Conservation (phyloP, 1,139 yeast genomes). For the Petasospora rhodanensis region DNA sequence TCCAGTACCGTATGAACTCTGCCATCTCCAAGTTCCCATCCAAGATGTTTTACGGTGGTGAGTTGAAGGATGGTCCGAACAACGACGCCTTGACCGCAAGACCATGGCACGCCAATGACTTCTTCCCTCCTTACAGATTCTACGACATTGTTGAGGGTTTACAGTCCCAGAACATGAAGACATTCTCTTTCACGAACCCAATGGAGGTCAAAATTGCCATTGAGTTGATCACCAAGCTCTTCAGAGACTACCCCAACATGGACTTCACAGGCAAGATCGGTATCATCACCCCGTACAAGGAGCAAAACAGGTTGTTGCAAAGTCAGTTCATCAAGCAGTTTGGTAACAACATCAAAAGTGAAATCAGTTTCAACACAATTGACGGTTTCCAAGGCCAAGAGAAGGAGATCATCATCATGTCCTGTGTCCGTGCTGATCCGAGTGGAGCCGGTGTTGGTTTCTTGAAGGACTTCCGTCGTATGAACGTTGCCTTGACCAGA, state of each 20-base stretch:
- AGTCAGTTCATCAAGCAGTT: constrained; percentile 51
- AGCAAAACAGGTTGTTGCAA: constrained; percentile 64
- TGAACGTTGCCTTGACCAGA: constrained; percentile 95
- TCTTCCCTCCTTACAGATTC: constrained; percentile 71
- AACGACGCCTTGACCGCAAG: constrained; percentile 57
- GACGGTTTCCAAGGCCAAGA: constrained; percentile 99
- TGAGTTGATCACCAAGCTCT: constrained; percentile 58
- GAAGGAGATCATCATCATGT: constrained; percentile 86
- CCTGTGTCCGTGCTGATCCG: constrained; percentile 87
- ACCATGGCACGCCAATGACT: constrained; percentile 65
- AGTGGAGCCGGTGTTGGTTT: constrained; percentile 65
- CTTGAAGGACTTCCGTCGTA: constrained; percentile 82
- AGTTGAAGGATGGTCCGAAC: constrained; percentile 68
- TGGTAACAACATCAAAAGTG: constrained; percentile 59
- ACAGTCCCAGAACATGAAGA: constrained; percentile 58
- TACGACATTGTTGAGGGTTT: constrained; percentile 64
- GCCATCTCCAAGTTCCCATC: constrained; percentile 86
- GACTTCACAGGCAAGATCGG: constrained; percentile 76
- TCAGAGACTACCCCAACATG: constrained; percentile 43
- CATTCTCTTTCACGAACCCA: constrained; percentile 66
- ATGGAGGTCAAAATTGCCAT: constrained; percentile 72
- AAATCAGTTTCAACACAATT: constrained; percentile 87
- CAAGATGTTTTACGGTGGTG: constrained; percentile 68
- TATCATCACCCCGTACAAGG: constrained; percentile 91
- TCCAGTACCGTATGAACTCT: constrained; percentile 99